phyloP scores from a whole-genome alignment of 1,284 basidiomycete species.

The Apiotrichum gamsii region DNA sequence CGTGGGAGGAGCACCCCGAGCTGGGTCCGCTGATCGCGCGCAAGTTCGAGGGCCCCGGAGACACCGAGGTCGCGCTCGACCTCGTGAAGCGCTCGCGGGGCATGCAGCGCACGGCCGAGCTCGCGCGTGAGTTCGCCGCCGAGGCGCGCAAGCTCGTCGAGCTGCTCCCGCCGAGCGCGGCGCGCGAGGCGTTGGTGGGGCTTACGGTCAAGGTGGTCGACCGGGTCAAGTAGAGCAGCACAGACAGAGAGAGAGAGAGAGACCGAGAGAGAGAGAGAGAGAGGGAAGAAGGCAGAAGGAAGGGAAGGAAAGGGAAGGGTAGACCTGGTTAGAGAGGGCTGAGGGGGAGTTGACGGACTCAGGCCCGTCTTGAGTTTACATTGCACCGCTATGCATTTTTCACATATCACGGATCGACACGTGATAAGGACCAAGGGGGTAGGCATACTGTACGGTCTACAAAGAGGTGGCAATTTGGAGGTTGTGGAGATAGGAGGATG shows the following conservation, averaged over 20 bases:
- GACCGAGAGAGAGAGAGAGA: not conserved
- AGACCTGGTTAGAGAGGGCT: no score
- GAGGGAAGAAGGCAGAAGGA: no score
- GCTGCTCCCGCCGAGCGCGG: constrained; percentile 73
- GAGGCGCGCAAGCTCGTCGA: constrained; percentile 69
- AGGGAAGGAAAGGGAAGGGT: no score
- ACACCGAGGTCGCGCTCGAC: constrained; percentile 72
- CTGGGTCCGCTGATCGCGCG: constrained; percentile 76
- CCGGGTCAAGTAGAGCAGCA: constrained; percentile 40
- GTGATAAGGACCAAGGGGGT: no score
- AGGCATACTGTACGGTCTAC: no score
- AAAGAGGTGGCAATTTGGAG: no score
- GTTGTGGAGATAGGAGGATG: no score
- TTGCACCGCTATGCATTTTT: constrained; percentile 14
- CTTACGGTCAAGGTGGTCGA: constrained; percentile 49
- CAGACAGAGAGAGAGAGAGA: not conserved
- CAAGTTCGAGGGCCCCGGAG: constrained; percentile 73
- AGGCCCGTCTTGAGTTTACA: not conserved
- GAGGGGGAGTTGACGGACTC: no score
- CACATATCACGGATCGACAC: constrained; percentile 7
- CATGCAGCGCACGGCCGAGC: constrained; percentile 67
- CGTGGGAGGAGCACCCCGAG: constrained; percentile 76
- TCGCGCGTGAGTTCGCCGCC: constrained; percentile 70
- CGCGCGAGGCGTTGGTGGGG: constrained; percentile 60
- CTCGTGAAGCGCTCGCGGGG: constrained; percentile 70